A percentile compares a stretch with the other conserved stretches of the same genome.
These are phyloP conservation scores for Pyrus bretschneideri DNA, from an alignment of 306 rosid genomes.

Conservation along the genomic window DNA sequence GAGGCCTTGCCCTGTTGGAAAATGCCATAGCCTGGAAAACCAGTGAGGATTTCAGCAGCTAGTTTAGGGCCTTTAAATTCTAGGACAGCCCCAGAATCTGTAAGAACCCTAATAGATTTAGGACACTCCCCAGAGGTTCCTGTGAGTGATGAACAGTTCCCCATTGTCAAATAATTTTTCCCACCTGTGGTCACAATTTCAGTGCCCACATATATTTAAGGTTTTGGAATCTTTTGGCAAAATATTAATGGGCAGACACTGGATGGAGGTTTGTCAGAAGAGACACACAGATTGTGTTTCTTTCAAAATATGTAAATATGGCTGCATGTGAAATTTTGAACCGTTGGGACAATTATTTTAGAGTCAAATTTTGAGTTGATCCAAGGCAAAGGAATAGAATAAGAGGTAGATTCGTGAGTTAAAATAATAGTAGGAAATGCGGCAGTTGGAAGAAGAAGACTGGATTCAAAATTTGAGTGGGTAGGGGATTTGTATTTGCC, in stretches of 20 bases:
- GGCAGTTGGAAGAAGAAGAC: conserved; percentile 24
- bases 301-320: conserved; percentile 21
- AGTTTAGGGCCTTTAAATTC: conserved; percentile 52
- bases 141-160: conserved; percentile 62
- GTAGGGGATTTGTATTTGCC: conserved; percentile 10
- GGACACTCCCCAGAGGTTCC: conserved; percentile 39
- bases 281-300: conserved; percentile 2
- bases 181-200: not conserved
- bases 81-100: conserved; percentile 46
- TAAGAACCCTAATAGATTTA: conserved; percentile 45
- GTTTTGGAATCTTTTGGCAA: conserved; percentile 15
- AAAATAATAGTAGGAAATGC: conserved; percentile 15
- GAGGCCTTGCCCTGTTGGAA: conserved; percentile 46
- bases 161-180: conserved; percentile 31
- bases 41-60: conserved; percentile 46
- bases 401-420: conserved; percentile 25
- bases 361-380: not conserved
- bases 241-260: conserved; percentile 23
- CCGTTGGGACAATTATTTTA: conserved; percentile 50
- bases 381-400: conserved; percentile 43
- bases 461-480: conserved; percentile 25
- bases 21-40: conserved; percentile 42
- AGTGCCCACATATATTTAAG: conserved; percentile 4
- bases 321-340: conserved; percentile 54
- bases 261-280: conserved; percentile 15